A percentile compares a stretch with the other conserved stretches of the same genome.
Evolutionary conservation across 2,329 filamentous ascomycete species (phyloP).

Genomic region (Alternaria tenuissima): DNA sequence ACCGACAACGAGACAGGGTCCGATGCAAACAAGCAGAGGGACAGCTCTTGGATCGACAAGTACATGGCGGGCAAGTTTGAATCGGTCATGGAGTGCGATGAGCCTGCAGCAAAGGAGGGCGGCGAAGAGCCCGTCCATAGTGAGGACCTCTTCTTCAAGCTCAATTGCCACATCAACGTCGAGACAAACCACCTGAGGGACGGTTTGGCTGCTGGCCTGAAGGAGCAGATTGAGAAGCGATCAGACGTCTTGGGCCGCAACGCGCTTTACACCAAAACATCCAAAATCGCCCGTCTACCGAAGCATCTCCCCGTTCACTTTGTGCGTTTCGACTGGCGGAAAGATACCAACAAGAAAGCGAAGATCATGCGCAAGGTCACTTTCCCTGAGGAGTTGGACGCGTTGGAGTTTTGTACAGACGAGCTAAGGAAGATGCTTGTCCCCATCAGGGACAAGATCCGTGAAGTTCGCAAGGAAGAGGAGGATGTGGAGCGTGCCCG

Average conservation of each 20-base stretch:
- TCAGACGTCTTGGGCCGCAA: conserved; percentile 80
- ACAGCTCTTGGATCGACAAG: conserved; percentile 82
- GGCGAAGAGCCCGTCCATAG: conserved; percentile 74
- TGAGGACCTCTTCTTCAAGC: conserved; percentile 83
- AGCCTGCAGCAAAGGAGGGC: conserved; percentile 75
- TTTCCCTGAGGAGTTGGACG: conserved; percentile 91
- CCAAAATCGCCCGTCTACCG: conserved; percentile 86
- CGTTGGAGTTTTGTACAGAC: conserved; percentile 94
- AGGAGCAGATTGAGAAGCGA: conserved; percentile 89
- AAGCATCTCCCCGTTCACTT: conserved; percentile 98
- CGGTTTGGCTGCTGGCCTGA: conserved; percentile 81
- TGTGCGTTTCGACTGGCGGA: conserved; percentile 97
- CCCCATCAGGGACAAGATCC: conserved; percentile 94
- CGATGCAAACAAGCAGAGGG: conserved; percentile 44
- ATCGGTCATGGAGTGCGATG: conserved; percentile 82
- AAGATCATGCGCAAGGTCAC: conserved; percentile 99
- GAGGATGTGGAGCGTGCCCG: conserved; percentile 89
- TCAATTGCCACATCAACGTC: conserved; percentile 93
- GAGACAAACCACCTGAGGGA: conserved; percentile 90
- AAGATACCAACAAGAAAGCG: conserved; percentile 94
- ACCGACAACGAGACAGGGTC: conserved; percentile 58
- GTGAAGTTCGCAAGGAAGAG: conserved; percentile 93
- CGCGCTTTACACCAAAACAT: conserved; percentile 86
- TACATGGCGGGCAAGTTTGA: conserved; percentile 88
- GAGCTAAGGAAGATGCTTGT: conserved; percentile 82